These are phyloP conservation scores for Lasiodiplodia citricola DNA, from an alignment of 2,329 filamentous ascomycete genomes.

Conservation along the genomic window DNA sequence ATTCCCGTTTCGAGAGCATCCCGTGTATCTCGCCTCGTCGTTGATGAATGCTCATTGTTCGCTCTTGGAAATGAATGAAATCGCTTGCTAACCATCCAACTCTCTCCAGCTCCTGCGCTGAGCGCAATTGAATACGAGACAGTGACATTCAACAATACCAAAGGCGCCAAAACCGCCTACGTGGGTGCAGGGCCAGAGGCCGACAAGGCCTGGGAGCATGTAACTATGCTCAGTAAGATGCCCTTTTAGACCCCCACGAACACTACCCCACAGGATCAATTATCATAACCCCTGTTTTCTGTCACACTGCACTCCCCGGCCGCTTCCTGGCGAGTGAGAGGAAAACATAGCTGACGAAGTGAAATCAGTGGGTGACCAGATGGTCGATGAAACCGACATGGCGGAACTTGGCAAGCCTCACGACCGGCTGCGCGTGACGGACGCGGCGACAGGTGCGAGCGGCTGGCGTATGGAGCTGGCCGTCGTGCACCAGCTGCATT, in stretches of 20 bases:
- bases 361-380: slow-evolving; percentile 62
- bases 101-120: slow-evolving; percentile 14
- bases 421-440: slow-evolving; percentile 60
- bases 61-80: neutral
- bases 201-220: slow-evolving; percentile 62
- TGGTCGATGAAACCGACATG: slow-evolving; percentile 62
- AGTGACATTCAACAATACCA: slow-evolving; percentile 14
- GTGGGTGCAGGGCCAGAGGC: slow-evolving; percentile 63
- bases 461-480: slow-evolving; percentile 34
- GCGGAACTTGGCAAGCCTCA: slow-evolving; percentile 58
- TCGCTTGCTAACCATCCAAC: neutral
- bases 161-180: slow-evolving; percentile 41
- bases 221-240: slow-evolving; percentile 51
- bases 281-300: too few relatives aligned
- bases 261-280: too few relatives aligned
- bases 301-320: too few relatives aligned
- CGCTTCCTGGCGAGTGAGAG: too few relatives aligned
- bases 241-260: neutral
- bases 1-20: too few relatives aligned
- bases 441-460: slow-evolving; percentile 59
- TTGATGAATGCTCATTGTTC: too few relatives aligned
- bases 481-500: slow-evolving; percentile 41
- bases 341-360: slow-evolving; percentile 31
- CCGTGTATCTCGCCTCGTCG: too few relatives aligned
- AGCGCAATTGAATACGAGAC: slow-evolving; percentile 15